These are phyloP conservation scores for Aquilaria agallochum DNA, from an alignment of 441 rosid genomes.

Conservation along the genomic window DNA sequence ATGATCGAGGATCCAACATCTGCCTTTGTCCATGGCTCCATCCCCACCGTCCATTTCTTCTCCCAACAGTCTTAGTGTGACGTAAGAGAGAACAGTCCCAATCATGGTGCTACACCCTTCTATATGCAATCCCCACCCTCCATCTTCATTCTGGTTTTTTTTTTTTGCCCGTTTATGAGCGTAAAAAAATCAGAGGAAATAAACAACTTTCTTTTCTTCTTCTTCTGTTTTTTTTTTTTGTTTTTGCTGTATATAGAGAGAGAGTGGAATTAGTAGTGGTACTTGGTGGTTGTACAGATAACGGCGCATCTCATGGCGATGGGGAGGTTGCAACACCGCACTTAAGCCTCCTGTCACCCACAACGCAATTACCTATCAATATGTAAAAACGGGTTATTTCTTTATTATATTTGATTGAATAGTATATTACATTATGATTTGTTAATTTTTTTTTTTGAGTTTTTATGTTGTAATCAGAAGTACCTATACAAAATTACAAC, in stretches of 20 bases:
- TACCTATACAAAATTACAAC: no score
- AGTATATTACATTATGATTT: no score
- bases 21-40: constrained; percentile 51
- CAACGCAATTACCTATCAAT: constrained; percentile 46
- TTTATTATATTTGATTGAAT: no score
- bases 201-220: no score
- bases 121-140: constrained; percentile 77
- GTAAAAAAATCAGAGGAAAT: no score
- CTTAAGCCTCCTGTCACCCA: constrained; percentile 38
- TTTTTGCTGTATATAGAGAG: background rate
- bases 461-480: no score
- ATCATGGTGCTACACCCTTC: constrained; percentile 73
- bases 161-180: no score
- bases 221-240: no score
- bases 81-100: constrained; percentile 43
- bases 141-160: constrained; percentile 44
- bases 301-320: constrained; percentile 44
- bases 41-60: constrained; percentile 50
- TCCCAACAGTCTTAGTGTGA: constrained; percentile 52
- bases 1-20: constrained; percentile 56
- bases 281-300: constrained; percentile 77
- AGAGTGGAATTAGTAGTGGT: background rate
- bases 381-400: background rate
- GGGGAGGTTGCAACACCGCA: constrained; percentile 19
- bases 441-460: no score